Conservation (phyloP, 805 yeast species). For the Brettanomyces bruxellensis region DNA sequence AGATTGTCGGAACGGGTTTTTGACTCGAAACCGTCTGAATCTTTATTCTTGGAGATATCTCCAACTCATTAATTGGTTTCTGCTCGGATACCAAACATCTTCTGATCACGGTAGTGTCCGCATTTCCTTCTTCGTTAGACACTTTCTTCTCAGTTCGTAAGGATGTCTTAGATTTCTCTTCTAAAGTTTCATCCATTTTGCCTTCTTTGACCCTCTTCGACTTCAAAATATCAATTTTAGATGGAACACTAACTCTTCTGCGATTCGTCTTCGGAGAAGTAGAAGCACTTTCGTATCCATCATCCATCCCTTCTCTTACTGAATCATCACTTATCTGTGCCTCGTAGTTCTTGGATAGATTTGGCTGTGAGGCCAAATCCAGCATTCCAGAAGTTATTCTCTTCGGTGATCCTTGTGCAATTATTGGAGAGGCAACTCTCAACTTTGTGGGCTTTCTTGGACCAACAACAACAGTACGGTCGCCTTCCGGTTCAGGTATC, state of each 20-base stretch:
- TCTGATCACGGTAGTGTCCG: no score
- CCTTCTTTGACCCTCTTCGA: not conserved
- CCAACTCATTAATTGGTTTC: no score
- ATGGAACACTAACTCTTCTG: conserved; percentile 21
- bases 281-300: conserved; percentile 14
- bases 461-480: conserved; percentile 5
- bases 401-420: conserved; percentile 25
- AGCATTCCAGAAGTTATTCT: conserved; percentile 31
- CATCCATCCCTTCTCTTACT: conserved; percentile 9
- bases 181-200: not conserved
- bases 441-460: conserved; percentile 18
- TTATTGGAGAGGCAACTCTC: conserved; percentile 21
- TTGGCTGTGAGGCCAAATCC: conserved; percentile 20
- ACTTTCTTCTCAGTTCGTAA: not conserved
- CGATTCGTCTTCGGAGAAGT: conserved; percentile 2
- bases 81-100: no score
- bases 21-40: no score
- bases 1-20: no score
- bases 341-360: conserved; percentile 23
- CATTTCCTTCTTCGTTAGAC: no score
- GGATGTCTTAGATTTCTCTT: not conserved
- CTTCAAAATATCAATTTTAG: conserved; percentile 19
- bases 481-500: conserved; percentile 7
- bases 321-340: conserved; percentile 7
- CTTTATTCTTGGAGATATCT: no score